These are phyloP conservation scores for Limnomonas spitsbergensis DNA, from an alignment of 139 green algal genomes.

Conservation along the genomic window DNA sequence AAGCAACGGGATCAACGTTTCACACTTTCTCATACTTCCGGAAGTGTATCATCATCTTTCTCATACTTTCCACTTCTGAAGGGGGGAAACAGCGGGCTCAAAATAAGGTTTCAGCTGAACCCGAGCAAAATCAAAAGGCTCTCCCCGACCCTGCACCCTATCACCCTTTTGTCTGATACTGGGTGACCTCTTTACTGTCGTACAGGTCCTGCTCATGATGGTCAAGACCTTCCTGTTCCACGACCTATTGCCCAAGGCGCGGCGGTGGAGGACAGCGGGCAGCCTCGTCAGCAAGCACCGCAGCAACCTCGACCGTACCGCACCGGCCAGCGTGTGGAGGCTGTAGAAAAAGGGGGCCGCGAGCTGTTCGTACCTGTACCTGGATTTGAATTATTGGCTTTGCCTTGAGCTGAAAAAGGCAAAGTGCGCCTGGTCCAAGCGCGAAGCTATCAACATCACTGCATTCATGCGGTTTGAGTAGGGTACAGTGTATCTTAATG, in stretches of 20 bases:
- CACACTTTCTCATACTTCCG: neutral
- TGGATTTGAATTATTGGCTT: no score
- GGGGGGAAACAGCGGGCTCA: no score
- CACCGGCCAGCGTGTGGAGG: slow-evolving; percentile 8
- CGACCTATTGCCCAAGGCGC: slow-evolving; percentile 7
- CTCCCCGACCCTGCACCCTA: neutral
- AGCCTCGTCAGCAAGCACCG: neutral
- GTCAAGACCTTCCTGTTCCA: slow-evolving; percentile 9
- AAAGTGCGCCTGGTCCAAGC: no score
- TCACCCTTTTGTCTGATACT: neutral
- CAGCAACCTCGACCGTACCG: neutral
- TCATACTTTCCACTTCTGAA: neutral
- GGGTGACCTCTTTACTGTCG: neutral
- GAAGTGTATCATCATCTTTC: neutral
- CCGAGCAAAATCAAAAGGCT: no score
- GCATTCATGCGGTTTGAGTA: no score
- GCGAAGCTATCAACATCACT: no score
- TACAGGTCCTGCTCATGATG: slow-evolving; percentile 8
- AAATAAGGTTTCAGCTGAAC: no score
- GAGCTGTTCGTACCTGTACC: no score
- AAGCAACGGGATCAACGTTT: neutral
- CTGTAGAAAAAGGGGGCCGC: no score
- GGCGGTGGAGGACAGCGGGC: neutral
- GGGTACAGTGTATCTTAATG: no score
- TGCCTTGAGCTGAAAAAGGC: no score